Evolutionary conservation across 305 asterid genomes (phyloP), one percentile per base, ranked within the genome.

Genomic region (Fraxinus xanthoxyloides): DNA sequence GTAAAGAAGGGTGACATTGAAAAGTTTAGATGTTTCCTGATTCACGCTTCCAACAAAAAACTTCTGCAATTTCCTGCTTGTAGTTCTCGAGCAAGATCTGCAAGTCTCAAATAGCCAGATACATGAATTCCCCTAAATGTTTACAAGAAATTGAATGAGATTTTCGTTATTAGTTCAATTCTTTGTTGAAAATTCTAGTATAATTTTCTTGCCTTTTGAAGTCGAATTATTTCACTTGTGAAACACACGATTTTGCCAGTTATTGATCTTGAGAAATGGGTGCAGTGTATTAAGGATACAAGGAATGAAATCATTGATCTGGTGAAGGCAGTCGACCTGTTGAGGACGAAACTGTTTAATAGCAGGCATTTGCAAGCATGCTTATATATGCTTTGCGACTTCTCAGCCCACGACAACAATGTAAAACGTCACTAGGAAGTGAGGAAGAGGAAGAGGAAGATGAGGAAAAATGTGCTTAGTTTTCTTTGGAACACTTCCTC

Each of bases 51-150:
- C 73, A 28, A 67, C 34, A 67, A 67, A 67, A 67, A 48, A 1
- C n/a, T 65, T 67, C 73, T 67, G 73, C 73, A 28, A 67, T 67
- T 67, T 67, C 73, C 73, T 67, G 73, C 73, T 67, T 67, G 73
- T 67, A 67, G 73, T 30, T 65, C 35, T 67, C 1, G 21, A 67
- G 73, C n/a, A 30, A 67, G 36, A 67, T 12, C 36, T 67, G 7
- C 73, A 67, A 24, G 73, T 67, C 73, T 67, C 73, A 67, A 9
- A 24, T 67, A 26, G 36, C 73, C 69, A 67, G 73, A 67, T 67
- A 67, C 73, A 67, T 67, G 35, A 65, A 67, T 67, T 24, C 34
- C 34, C 19, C 19, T 1, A 23, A 65, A 65, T 26, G 34, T 65
- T 12, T 65, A 65, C 72, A 23, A 8, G 72, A 67, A 67, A 28